Evolutionary conservation across 768 basidiomycete genomes (phyloP), one percentile per base, ranked within the genome.

Genomic region (Gloeostereum incarnatum): DNA sequence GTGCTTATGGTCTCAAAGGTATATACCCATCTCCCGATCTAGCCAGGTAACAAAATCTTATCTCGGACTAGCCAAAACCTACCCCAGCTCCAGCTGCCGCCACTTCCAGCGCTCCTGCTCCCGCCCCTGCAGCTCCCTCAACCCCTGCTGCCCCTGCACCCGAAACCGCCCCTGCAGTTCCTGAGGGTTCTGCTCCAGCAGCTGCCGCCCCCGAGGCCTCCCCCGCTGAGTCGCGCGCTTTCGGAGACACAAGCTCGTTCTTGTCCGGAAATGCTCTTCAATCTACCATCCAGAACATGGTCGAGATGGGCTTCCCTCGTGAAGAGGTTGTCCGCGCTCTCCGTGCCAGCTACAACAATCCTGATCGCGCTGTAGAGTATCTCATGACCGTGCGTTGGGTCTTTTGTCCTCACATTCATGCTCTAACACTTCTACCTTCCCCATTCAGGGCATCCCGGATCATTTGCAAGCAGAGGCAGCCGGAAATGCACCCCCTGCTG

Each of bases 1-100:
- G 96, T 99, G n/a, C 77, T 99, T 30, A 99, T 98, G 94, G 88
- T 97, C 23, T 77, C 91, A 36, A 98, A 96, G 78, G 93, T 93
- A 45, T 36, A 65, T 31, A 26, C 16, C 23, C 14, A n/a, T 38
- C 38, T 21, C 17, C 24, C 26, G 16, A 29, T 27, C 10, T 36
- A 8, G 25, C 17, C 10, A 13, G 23, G n/a, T 18, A 49, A 32
- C 39, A 23, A 36, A 9, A 21, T 27, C 24, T 29, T 35, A 8
- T 32, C 33, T 17, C 34, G 18, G 35, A 2, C 20, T 36, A 82
- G 80, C 79, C 75, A 26, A 82, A 79, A 49, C 61, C 75, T 6
- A 59, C 69, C 2, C 60, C 73, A 16, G 44, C 54, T 2, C 58
- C 60, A 0, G 50, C 60, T 4, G 41, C 63, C 5, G 52, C 54